Conservation (phyloP, 2,329 filamentous ascomycete genomes). For the Trichophyton verrucosum region DNA sequence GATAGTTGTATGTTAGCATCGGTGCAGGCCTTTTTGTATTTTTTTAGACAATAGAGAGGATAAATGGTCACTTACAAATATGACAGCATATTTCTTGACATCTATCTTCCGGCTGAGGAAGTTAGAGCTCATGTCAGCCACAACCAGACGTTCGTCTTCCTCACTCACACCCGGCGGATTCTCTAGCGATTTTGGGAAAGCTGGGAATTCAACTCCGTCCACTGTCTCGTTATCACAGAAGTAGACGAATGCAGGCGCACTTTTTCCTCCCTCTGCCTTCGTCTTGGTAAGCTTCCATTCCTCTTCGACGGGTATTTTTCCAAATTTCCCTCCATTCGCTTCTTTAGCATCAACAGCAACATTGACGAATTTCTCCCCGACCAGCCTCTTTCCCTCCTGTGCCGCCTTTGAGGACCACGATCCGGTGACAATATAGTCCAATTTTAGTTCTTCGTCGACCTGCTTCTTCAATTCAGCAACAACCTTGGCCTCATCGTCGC, state of each 20-base stretch:
- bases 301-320: constrained; percentile 63
- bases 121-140: constrained; percentile 90
- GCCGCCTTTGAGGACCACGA: constrained; percentile 83
- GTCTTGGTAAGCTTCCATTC: constrained; percentile 60
- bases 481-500: constrained; percentile 44
- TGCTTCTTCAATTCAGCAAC: constrained; percentile 50
- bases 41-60: background rate
- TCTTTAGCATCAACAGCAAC: constrained; percentile 55
- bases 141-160: constrained; percentile 59
- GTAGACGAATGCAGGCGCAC: constrained; percentile 57
- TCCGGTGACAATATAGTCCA: constrained; percentile 86
- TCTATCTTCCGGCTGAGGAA: constrained; percentile 73
- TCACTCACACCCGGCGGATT: constrained; percentile 38
- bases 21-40: background rate
- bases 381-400: constrained; percentile 64
- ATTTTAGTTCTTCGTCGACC: constrained; percentile 57
- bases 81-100: constrained; percentile 63
- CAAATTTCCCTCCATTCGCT: constrained; percentile 67
- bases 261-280: constrained; percentile 41
- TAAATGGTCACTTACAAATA: constrained; percentile 53
- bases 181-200: constrained; percentile 54
- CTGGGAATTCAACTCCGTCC: constrained; percentile 80
- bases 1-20: constrained; percentile 11
- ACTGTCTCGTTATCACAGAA: constrained; percentile 84
- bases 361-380: constrained; percentile 67